A percentile compares a stretch with the other conserved stretches of the same genome.
Evolutionary conservation across 441 rosid species (phyloP).

Genomic region (Adansonia gregorii): DNA sequence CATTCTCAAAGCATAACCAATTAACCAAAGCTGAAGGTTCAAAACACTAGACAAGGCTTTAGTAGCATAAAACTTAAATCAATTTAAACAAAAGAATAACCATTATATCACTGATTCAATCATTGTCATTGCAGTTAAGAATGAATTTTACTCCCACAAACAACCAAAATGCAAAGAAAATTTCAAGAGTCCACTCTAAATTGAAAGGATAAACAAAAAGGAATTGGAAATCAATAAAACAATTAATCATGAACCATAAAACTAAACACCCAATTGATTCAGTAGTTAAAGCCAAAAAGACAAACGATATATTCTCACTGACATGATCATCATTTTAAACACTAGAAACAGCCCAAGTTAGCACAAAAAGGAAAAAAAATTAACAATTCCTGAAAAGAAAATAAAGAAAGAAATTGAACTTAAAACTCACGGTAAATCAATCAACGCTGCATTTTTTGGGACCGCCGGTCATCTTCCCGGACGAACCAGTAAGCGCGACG

Average conservation of each 20-base stretch:
- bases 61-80: neutral
- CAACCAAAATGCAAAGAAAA: neutral
- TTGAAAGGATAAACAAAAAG: neutral
- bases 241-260: neutral
- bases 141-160: neutral
- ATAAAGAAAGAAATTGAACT: neutral
- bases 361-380: neutral
- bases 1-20: neutral
- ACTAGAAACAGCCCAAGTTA: neutral
- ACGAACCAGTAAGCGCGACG: conserved; percentile 43
- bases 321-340: neutral
- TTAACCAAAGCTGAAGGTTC: neutral
- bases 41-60: neutral
- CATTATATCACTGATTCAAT: neutral
- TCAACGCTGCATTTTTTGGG: conserved; percentile 49
- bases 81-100: neutral
- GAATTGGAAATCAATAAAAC: neutral
- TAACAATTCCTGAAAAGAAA: neutral
- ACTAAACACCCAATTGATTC: neutral
- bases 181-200: neutral
- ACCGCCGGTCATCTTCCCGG: conserved; percentile 62
- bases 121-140: neutral
- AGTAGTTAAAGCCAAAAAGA: neutral
- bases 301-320: neutral
- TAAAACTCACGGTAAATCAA: conserved; percentile 34